phyloP scores from a whole-genome alignment of 192 early-diverging fungal species.

The Coemansia sp. region DNA sequence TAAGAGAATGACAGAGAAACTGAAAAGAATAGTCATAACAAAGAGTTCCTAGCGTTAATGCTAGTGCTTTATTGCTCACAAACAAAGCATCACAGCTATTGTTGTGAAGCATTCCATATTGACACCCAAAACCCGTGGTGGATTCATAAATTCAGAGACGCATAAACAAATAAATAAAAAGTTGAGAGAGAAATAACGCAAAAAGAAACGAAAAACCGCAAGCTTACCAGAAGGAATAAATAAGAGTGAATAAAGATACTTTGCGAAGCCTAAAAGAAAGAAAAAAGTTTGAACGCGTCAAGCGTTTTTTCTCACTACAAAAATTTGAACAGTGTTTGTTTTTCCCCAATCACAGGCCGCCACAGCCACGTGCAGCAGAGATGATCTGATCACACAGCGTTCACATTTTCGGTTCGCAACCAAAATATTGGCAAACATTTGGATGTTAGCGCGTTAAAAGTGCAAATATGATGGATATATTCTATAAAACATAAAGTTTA shows the following conservation, averaged over 20 bases:
- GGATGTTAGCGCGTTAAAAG: too few relatives aligned
- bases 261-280: slow-evolving; percentile 10
- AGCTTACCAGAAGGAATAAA: slow-evolving; percentile 37
- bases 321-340: background rate
- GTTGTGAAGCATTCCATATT: background rate
- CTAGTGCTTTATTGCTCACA: too few relatives aligned
- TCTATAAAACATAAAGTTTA: too few relatives aligned
- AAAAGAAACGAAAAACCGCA: slow-evolving; percentile 8
- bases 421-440: too few relatives aligned
- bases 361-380: slow-evolving; percentile 3
- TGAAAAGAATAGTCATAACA: background rate
- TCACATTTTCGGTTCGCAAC: too few relatives aligned
- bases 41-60: background rate
- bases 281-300: slow-evolving; percentile 4
- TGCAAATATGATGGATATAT: too few relatives aligned
- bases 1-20: background rate
- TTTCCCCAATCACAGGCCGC: slow-evolving; percentile 8
- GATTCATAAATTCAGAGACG: slow-evolving; percentile 5
- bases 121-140: background rate
- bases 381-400: background rate
- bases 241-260: slow-evolving; percentile 4
- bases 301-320: slow-evolving; percentile 1
- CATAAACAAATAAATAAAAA: slow-evolving; percentile 8
- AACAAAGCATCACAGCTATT: too few relatives aligned
- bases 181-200: slow-evolving; percentile 5